A percentile compares a stretch with the other conserved stretches of the same genome.
Evolutionary conservation across 2,329 filamentous ascomycete species (phyloP).

Genomic region (Bipolaris oryzae): DNA sequence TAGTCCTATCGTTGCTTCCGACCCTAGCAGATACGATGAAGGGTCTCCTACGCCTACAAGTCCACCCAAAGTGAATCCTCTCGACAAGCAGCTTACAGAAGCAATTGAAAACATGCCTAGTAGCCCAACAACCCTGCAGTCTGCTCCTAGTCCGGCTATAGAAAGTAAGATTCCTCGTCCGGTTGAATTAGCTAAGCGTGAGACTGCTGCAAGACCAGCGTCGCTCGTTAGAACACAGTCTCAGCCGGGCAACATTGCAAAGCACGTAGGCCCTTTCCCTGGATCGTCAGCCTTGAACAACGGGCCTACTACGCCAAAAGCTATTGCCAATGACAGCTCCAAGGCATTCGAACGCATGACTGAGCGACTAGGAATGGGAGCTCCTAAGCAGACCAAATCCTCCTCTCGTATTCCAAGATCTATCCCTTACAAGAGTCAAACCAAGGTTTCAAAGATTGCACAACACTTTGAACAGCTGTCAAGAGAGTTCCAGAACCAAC

Average conservation of each 20-base stretch:
- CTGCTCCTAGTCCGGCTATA: constrained; percentile 21
- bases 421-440: constrained; percentile 67
- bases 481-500: constrained; percentile 93
- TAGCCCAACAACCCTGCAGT: constrained; percentile 30
- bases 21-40: constrained; percentile 24
- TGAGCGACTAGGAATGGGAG: constrained; percentile 66
- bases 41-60: constrained; percentile 41
- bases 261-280: constrained; percentile 24
- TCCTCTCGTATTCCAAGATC: constrained; percentile 83
- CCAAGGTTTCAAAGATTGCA: constrained; percentile 87
- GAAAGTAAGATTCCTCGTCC: constrained; percentile 50
- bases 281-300: constrained; percentile 26
- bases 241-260: constrained; percentile 41
- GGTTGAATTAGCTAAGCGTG: constrained; percentile 43
- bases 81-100: constrained; percentile 41
- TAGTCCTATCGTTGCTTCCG: constrained; percentile 35
- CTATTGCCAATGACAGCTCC: constrained; percentile 43
- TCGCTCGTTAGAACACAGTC: constrained; percentile 44
- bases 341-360: constrained; percentile 70
- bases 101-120: constrained; percentile 45
- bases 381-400: constrained; percentile 62
- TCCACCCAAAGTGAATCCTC: constrained; percentile 41
- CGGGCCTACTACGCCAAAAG: constrained; percentile 30
- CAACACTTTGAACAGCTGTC: constrained; percentile 97
- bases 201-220: constrained; percentile 34